Evolutionary conservation across 2,329 filamentous ascomycete genomes (phyloP).

Genomic region (Pseudogymnoascus sp.): DNA sequence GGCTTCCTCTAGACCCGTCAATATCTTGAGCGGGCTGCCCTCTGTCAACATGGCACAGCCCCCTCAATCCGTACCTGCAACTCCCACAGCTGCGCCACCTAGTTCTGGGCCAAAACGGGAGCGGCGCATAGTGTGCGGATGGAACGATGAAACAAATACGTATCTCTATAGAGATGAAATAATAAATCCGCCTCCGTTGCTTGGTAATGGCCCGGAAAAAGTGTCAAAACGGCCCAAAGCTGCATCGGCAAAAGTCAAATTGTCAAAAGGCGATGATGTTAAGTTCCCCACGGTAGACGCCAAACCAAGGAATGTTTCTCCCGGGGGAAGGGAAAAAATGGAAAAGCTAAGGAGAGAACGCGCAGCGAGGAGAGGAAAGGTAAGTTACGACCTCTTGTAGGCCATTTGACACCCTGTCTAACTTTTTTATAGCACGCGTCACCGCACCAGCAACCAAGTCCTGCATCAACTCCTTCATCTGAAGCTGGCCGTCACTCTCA

Average conservation of each 20-base stretch:
- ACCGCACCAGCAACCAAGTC: not conserved
- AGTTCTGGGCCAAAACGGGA: not conserved
- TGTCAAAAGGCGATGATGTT: not conserved
- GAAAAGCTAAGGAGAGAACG: not conserved
- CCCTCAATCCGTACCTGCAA: not conserved
- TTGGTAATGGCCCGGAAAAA: not conserved
- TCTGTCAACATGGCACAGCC: constrained; percentile 7
- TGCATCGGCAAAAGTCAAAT: not conserved
- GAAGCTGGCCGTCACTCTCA: not conserved
- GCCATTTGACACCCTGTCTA: not conserved
- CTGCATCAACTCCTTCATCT: not conserved
- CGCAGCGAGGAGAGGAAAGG: not conserved
- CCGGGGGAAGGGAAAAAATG: not conserved
- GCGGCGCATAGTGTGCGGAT: not conserved
- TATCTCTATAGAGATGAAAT: constrained; percentile 6
- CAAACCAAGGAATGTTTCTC: not conserved
- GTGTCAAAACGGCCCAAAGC: not conserved
- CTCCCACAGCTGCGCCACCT: not conserved
- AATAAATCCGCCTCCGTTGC: not conserved
- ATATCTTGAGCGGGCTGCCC: not conserved
- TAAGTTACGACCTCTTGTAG: not conserved
- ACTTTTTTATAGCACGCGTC: not conserved
- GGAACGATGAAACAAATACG: not conserved
- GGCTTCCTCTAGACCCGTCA: not conserved
- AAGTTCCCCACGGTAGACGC: not conserved